These are phyloP conservation scores for Plasmodium gonderi DNA, from an alignment of 169 alveolate species.

Conservation along the genomic window DNA sequence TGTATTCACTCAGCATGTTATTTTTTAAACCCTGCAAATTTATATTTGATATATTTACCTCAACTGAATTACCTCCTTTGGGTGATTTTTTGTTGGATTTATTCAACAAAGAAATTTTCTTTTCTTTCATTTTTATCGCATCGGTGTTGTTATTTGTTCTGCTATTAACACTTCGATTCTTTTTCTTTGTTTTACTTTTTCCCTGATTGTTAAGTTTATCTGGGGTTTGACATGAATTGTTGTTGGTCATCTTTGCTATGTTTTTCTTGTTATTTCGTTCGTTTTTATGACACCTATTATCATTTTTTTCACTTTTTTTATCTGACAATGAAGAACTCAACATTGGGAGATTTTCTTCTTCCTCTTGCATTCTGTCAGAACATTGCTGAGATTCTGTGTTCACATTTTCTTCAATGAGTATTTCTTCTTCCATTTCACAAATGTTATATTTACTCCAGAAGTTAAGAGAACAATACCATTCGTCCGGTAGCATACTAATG, in stretches of 20 bases:
- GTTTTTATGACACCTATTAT: neutral
- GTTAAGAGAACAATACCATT: slow-evolving; percentile 84
- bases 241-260: neutral
- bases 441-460: slow-evolving; percentile 76
- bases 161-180: neutral
- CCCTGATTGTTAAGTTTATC: neutral
- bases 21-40: neutral
- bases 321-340: neutral
- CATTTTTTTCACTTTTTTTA: neutral
- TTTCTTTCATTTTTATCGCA: neutral
- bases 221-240: neutral
- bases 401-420: slow-evolving; percentile 25
- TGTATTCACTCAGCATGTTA: neutral
- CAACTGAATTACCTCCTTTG: neutral
- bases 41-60: neutral
- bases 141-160: neutral
- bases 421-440: slow-evolving; percentile 65
- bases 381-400: neutral
- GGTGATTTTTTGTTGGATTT: neutral
- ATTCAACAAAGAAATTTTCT: neutral
- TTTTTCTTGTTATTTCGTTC: neutral
- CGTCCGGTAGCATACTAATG: slow-evolving; percentile 80
- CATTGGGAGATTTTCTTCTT: neutral
- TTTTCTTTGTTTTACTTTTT: neutral
- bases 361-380: neutral